Evolutionary conservation across 306 rosid genomes (phyloP).

Genomic region (Canavalia ensiformis): DNA sequence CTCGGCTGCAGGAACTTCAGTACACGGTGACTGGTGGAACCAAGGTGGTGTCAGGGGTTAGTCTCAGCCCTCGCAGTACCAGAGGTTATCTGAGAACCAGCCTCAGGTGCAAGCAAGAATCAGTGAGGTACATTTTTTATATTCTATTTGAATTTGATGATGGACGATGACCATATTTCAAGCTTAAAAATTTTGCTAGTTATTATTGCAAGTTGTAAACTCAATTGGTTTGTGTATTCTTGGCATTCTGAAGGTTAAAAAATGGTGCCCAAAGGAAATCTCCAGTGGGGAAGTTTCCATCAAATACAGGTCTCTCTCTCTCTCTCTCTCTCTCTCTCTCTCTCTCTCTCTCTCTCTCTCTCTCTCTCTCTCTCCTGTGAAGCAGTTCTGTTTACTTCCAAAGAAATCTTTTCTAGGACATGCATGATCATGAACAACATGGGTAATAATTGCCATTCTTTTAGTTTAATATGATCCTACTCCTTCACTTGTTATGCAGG

Average conservation of each 20-base stretch:
- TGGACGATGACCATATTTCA: not conserved
- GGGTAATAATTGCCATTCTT: not conserved
- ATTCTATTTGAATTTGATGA: not conserved
- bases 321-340: constrained; percentile 4
- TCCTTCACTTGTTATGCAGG: constrained; percentile 51
- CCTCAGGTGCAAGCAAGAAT: constrained; percentile 95
- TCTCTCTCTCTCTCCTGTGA: not conserved
- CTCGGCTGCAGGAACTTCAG: constrained; percentile 90
- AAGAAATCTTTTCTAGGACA: not conserved
- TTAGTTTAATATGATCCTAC: not conserved
- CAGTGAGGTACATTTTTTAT: constrained; percentile 60
- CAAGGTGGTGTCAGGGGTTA: constrained; percentile 83
- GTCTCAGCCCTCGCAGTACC: constrained; percentile 95
- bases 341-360: no score
- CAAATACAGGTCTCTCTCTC: constrained; percentile 61
- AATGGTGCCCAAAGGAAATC: constrained; percentile 67
- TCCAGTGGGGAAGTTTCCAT: constrained; percentile 82
- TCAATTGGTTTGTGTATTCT: constrained; percentile 40
- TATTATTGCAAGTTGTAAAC: constrained; percentile 16
- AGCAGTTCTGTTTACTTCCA: not conserved
- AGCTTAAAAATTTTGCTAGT: not conserved
- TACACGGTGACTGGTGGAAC: constrained; percentile 80
- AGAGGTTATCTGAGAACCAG: constrained; percentile 85
- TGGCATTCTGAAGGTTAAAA: constrained; percentile 60
- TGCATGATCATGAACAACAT: not conserved